Base-by-base conservation (phyloP, 345 rosid species). In the Salix arbutifolia region DNA sequence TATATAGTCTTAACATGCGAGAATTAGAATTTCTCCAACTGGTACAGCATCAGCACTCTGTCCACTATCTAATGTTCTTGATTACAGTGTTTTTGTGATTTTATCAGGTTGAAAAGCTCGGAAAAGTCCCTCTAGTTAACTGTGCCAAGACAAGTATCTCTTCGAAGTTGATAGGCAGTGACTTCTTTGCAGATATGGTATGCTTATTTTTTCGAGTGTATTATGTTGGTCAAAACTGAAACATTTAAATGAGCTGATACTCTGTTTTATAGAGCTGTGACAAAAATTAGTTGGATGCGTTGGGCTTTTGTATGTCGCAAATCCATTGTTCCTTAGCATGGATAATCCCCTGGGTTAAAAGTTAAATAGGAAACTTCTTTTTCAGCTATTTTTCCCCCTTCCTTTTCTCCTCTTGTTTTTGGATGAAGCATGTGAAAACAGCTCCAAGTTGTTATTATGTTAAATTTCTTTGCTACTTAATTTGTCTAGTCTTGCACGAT, bases 121-220 rank as follows among this genome's bases (percentile, higher is more conserved):
- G 98, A 70, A 96, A 92, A 79, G 93, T 87, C 82, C 92, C 96
- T 80, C 83, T 96, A 56, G 82, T 96, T 64, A 96, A 94, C 82
- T 94, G 95, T 83, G 99, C 98, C 56, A 96, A 96, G 83, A 96
- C 98, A 68, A 94, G 97, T 86, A 94, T 96, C 97, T 96, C 99
- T 72, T 96, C 99, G 3, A 96, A 94, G 87, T 83, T 96, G 86
- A 92, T 96, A 84, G 91, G 91, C 85, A 91, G 97, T 65, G 93
- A 96, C 88, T 89, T 92, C 86, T 96, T 94, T 69, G 97, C 99
- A 11, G 89, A 92, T 87, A 58, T 94, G 98, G 99, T 94, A 89
- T 65, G 81, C 52, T 40, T 44, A 38, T 72, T 71, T 53, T 84
- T 62, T 68, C 21, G 30, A 30, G 5, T 8, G n/a, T 46, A 33